Evolutionary conservation across 2,329 filamentous ascomycete genomes (phyloP), one percentile per base, ranked within the genome.

Genomic region (Raffaelea ambrosiae): DNA sequence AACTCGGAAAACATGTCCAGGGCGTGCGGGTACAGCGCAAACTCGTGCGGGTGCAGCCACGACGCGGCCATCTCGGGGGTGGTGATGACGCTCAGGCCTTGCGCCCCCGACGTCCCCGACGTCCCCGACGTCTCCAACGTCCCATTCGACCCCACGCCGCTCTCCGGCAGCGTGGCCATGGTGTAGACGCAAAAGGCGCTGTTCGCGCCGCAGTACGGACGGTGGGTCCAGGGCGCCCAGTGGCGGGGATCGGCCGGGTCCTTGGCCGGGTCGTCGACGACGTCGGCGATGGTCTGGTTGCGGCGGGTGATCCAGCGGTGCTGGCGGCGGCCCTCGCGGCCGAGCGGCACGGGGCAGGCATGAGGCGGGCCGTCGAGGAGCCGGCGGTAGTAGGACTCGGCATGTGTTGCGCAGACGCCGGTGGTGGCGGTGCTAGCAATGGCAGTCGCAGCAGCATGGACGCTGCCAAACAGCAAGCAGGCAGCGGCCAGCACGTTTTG

Each of bases 21-120:
- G 2, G 31, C 33, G 13, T 33, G 13, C 3, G 51, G 39, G 23
- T 47, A 21, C 5, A 50, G 40, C 1, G 35, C 41, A 11, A 47
- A 46, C 31, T 48, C 22, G 36, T 43, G 43, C 3, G 23, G 49
- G 22, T 53, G 35, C 18, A 53, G 40, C 1, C 53, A 54, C 36
- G 48, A 49, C 0, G 64, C 58, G 2, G 64, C 61, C 21, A 55
- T 57, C 45, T 63, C 61, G 1, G 65, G 64, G 0, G 61, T 66
- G 8, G 63, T 57, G 9, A 53, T 46, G 10, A 55, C 43, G 58
- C 50, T 41, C 48, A 57, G 14, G 43, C 53, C 48, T 22, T 49
- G 46, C 23, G 40, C 21, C 22, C 11, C 8, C 10, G 43, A 22
- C 16, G 39, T 29, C 26, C 13, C 13, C 7, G 26, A 7, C 26